phyloP scores from a whole-genome alignment of 768 basidiomycete genomes.

The Cytidiella melzeri region DNA sequence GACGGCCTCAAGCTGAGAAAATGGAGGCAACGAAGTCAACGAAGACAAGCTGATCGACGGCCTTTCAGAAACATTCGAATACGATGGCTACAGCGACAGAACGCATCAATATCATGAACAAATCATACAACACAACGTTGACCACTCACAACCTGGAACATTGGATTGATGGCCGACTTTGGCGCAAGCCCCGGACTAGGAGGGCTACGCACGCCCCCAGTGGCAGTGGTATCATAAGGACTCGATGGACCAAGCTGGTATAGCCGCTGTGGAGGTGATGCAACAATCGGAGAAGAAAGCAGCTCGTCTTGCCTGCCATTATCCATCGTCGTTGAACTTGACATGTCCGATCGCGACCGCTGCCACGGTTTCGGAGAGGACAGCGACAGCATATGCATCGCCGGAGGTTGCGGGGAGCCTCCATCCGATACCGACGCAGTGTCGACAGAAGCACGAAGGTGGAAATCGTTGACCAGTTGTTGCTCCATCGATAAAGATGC shows the following conservation, averaged over 20 bases:
- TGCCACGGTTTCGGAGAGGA: conserved; percentile 48
- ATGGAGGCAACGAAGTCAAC: conserved; percentile 64
- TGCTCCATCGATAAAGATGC: conserved; percentile 75
- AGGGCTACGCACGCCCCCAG: conserved; percentile 43
- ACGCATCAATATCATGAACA: background rate
- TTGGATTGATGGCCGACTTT: conserved; percentile 74
- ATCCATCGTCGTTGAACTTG: conserved; percentile 15
- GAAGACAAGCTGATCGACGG: conserved; percentile 37
- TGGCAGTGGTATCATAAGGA: conserved; percentile 39
- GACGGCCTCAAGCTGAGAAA: conserved; percentile 76
- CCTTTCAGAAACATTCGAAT: conserved; percentile 14
- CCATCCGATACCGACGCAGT: conserved; percentile 53
- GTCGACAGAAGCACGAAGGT: conserved; percentile 63
- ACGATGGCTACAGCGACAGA: conserved; percentile 15
- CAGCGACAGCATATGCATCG: conserved; percentile 67
- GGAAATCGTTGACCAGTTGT: conserved; percentile 70
- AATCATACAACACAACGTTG: background rate
- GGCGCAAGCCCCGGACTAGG: conserved; percentile 56
- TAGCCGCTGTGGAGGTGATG: conserved; percentile 21
- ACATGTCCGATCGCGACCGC: conserved; percentile 19
- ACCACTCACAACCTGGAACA: conserved; percentile 80
- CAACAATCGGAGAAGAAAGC: conserved; percentile 17
- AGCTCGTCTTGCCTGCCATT: conserved; percentile 20
- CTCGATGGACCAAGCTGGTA: conserved; percentile 35
- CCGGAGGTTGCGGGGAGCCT: conserved; percentile 53